These are phyloP conservation scores for Suillus occidentalis DNA, from an alignment of 768 basidiomycete species.

Conservation along the genomic window DNA sequence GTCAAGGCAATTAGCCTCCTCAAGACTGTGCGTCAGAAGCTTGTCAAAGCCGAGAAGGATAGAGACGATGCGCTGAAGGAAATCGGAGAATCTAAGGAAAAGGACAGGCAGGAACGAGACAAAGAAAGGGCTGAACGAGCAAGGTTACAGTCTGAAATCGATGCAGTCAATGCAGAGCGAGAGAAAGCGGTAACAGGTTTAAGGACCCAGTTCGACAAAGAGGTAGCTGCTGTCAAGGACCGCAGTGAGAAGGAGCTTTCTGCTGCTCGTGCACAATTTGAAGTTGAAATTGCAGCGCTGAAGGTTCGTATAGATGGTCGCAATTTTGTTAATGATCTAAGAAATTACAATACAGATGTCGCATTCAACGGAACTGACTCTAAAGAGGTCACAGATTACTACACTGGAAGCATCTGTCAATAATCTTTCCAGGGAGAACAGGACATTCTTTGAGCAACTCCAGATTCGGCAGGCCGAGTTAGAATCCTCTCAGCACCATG, in stretches of 20 bases:
- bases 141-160: slow-evolving; percentile 63
- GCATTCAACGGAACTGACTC: slow-evolving; percentile 65
- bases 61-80: slow-evolving; percentile 77
- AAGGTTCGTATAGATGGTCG: slow-evolving; percentile 53
- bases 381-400: slow-evolving; percentile 60
- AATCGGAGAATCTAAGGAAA: slow-evolving; percentile 47
- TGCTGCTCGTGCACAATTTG: slow-evolving; percentile 66
- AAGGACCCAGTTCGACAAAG: slow-evolving; percentile 70
- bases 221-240: slow-evolving; percentile 58
- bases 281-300: slow-evolving; percentile 68
- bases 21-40: slow-evolving; percentile 93
- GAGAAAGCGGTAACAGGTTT: slow-evolving; percentile 63
- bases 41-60: slow-evolving; percentile 96
- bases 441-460: slow-evolving; percentile 78
- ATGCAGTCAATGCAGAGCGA: slow-evolving; percentile 57
- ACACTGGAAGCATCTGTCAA: slow-evolving; percentile 72
- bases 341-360: slow-evolving; percentile 46
- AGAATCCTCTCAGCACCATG: slow-evolving; percentile 77
- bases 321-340: slow-evolving; percentile 5
- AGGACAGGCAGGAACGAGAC: slow-evolving; percentile 49
- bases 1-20: slow-evolving; percentile 89
- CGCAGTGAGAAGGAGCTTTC: slow-evolving; percentile 73
- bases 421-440: slow-evolving; percentile 72
- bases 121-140: slow-evolving; percentile 46
- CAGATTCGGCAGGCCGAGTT: slow-evolving; percentile 88